Base-by-base conservation (phyloP, 371 early-diverging fungal species). In the Mucor sp. region DNA sequence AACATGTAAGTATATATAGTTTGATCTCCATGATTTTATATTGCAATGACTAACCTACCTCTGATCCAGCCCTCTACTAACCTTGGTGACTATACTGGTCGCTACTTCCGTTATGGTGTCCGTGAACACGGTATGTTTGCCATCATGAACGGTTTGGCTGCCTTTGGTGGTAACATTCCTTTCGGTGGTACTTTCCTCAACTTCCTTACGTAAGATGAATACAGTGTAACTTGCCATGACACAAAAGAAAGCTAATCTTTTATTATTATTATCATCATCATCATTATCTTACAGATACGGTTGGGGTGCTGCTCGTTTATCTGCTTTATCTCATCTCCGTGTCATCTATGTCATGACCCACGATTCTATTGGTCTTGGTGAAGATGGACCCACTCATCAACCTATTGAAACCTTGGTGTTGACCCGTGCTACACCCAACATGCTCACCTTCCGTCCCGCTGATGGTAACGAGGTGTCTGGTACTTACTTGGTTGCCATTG, bases 361-460 rank as follows among this genome's bases (percentile, higher is more conserved):
- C 89, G 99, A 99, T 86, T 98, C 99, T 28, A 97, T 99, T 71
- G 99, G 98, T 72, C 87, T 98, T 33, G 94, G 94, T 75, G 99
- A 99, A 82, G 99, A 99, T 80, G 99, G 99, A 6, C 99, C 99
- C 32, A 99, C 99, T 50, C 99, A 99, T 85, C 99, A 99, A 81
- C 99, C 99, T 7, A 93, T 99, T 60, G 99, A 99, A 82, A 96
- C 96, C n/a, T 75, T 99, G 71, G 90, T 99, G 44, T 83, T 90
- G 74, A 84, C 97, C 28, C 93, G 99, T 62, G 99, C 99, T 14
- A 91, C 95, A 30, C 99, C 99, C 62, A 95, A 97, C 86, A 82
- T 94, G 72, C 77, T 91, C 41, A 87, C 88, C 62, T 80, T 97
- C 77, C 91, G 99, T 70, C 99, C 99, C 47, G 97, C 96, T 59